Evolutionary conservation across 164 flowering plant genomes (phyloP).

Genomic region (Kalanchoe fedtschenkoi): DNA sequence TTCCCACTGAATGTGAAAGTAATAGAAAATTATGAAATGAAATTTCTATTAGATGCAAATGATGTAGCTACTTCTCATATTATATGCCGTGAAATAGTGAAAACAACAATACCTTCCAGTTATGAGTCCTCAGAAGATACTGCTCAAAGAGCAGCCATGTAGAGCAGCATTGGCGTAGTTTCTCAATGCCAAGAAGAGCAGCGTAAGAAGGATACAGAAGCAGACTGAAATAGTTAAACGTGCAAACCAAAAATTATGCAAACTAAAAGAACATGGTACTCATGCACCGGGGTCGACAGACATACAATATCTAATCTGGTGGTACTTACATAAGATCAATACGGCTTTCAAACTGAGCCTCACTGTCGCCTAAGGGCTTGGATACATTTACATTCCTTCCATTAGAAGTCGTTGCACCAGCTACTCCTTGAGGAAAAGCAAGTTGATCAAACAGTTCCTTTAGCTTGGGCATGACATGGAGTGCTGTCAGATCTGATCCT

Average conservation of each 20-base stretch:
- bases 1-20: conserved; percentile 65
- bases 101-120: conserved; percentile 56
- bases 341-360: conserved; percentile 47
- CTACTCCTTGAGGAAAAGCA: conserved; percentile 65
- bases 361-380: conserved; percentile 27
- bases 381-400: conserved; percentile 30
- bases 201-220: conserved; percentile 85
- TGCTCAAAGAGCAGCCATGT: conserved; percentile 97
- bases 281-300: not conserved
- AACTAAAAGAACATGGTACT: not conserved
- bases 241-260: conserved; percentile 7
- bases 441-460: conserved; percentile 86
- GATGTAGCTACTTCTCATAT: too few relatives aligned
- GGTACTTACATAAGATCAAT: conserved; percentile 83
- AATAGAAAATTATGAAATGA: not conserved
- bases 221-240: conserved; percentile 40
- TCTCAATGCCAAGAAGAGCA: conserved; percentile 92
- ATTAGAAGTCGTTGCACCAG: conserved; percentile 21
- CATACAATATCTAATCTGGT: not conserved
- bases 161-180: conserved; percentile 83
- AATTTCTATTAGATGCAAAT: not conserved
- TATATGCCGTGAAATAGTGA: not conserved
- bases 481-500: conserved; percentile 74
- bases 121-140: conserved; percentile 58
- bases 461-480: conserved; percentile 73